Evolutionary conservation across 73 alveolate genomes (phyloP), one percentile per base, ranked within the genome.

Genomic region (Tetrahymena thermophila): DNA sequence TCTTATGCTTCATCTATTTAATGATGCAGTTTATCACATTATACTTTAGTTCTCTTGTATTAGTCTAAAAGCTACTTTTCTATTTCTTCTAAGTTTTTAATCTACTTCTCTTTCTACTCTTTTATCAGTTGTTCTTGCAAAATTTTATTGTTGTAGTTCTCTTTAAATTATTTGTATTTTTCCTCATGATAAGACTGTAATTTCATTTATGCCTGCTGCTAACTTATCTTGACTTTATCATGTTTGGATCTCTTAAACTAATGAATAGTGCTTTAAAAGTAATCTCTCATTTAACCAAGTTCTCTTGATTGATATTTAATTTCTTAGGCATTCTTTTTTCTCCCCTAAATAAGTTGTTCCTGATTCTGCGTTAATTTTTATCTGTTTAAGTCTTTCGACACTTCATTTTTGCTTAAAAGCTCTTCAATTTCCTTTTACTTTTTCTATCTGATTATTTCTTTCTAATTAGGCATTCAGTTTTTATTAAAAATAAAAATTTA

Each of bases 41-140:
- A 40, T 11, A 71, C 31, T 71, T 71, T 71, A 23, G 89, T 71
- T 13, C 31, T 17, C 37, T 71, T 71, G 11, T 28, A 71, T 71
- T 71, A 71, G n/a, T 71, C 89, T 71, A 71, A 71, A 71, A 71
- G 89, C 89, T 71, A 71, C 89, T 71, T 71, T 71, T 71, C 89
- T 25, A 71, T 31, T 25, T 71, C 89, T 31, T 71, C 89, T 1
- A 71, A 21, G n/a, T 71, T 31, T 71, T 17, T 71, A 28, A 71
- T 71, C 21, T 71, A 71, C 31, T 71, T 28, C 89, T 71, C 35
- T 25, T 71, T 71, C n/a, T 71, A n/a, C 37, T 71, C 89, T 31
- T 71, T n/a, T 71, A 71, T 31, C 13, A 8, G 31, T 8, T 71
- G 31, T 25, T 71, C 89, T 71, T 71, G 89, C 0, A 28, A 71